Evolutionary conservation across 2,329 filamentous ascomycete species (phyloP), one percentile per base, ranked within the genome.

Genomic region (Didymella segeticola): DNA sequence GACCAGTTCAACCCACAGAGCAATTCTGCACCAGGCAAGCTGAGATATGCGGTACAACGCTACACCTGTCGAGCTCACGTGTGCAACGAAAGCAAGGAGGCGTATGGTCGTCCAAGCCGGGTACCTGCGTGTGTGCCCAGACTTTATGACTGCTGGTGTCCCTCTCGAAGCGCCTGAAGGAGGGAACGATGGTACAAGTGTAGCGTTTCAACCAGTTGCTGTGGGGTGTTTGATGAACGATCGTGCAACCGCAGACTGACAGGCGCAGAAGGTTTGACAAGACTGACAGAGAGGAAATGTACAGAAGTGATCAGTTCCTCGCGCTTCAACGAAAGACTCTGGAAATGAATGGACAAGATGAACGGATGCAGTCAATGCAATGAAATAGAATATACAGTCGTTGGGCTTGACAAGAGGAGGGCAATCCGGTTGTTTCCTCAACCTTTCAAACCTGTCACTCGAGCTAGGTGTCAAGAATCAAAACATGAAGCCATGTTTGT

Each of bases 161-260:
- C 48, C 23, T 47, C 22, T 22, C 34, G 33, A 36, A 38, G 51
- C 29, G 33, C 38, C 45, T 29, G 34, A 36, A 22, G 31, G 3
- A 23, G 5, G 17, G 4, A 30, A 10, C 10, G 33, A 41, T 30
- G 33, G 38, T 30, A 48, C 45, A 48, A 9, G 33, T 48, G 39
- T 41, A 34, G 26, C 27, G 50, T 53, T 48, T 48, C 33, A 34
- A 39, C 51, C 51, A 48, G 45, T 45, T 11, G 23, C 27, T 43
- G 38, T 54, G 33, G 38, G 33, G 39, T 23, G 38, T 43, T 54
- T 45, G 39, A 39, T 39, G 51, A 48, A 48, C 38, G 27, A 39
- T 53, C 22, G 45, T 54, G 27, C 38, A 45, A 54, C 51, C 33
- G 20, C 51, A 46, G 17, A 46, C 22, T 54, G 51, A 49, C 46